A percentile compares a stretch with the other conserved stretches of the same genome.
Evolutionary conservation across 108 stramenopile species (phyloP).

Genomic region (Aurantiochytrium sp.): DNA sequence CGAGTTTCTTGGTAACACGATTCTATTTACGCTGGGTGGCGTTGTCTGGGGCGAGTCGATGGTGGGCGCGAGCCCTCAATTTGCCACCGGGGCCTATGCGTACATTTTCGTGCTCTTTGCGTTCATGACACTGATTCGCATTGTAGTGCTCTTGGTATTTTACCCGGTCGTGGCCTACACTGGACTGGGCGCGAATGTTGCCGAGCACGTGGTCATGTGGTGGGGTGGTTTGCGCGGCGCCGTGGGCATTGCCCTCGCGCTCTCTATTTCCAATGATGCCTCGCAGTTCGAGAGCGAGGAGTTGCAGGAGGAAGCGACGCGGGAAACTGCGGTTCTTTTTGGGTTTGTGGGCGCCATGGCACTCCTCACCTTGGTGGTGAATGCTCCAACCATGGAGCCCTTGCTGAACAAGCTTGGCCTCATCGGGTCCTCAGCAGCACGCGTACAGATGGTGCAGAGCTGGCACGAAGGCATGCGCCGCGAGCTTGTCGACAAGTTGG

Average conservation of each 20-base stretch:
- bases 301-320: constrained; percentile 1
- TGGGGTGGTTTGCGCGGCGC: constrained; percentile 47
- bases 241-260: constrained; percentile 47
- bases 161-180: constrained; percentile 60
- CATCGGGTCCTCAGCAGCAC: not conserved
- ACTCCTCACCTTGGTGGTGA: constrained; percentile 53
- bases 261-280: constrained; percentile 31
- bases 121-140: constrained; percentile 55
- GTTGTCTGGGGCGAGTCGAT: constrained; percentile 64
- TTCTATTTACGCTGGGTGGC: constrained; percentile 75
- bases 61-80: constrained; percentile 26
- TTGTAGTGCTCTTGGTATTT: constrained; percentile 40
- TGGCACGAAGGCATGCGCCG: not conserved
- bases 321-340: constrained; percentile 24
- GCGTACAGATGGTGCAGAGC: not conserved
- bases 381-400: constrained; percentile 38
- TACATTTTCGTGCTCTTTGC: constrained; percentile 45
- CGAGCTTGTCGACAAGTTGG: not conserved
- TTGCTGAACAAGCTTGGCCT: constrained; percentile 36
- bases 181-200: not conserved
- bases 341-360: constrained; percentile 51
- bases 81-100: constrained; percentile 46
- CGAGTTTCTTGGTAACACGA: constrained; percentile 73
- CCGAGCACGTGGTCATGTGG: constrained; percentile 31
- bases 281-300: not conserved